Base-by-base conservation (phyloP, 208 protist genomes). In the Trypanosoma theileri region DNA sequence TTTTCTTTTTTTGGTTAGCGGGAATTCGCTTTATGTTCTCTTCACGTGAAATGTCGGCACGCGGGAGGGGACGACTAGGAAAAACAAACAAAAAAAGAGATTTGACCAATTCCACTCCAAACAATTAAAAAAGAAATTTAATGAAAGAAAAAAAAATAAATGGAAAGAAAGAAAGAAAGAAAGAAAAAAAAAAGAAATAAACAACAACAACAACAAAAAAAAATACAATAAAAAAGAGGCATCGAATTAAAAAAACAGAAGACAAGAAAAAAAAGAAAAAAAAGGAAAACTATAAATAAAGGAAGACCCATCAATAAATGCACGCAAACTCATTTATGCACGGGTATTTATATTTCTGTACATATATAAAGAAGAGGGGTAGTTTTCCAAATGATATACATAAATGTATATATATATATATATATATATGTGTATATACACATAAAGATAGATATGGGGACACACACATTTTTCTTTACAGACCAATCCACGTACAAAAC, bases 281-380 rank as follows among this genome's bases (percentile, higher is more conserved):
- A 6, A 70, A 54, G 31, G 0, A 31, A 53, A 40, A 19, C 6
- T 1, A 46, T 0, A 11, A 63, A 63, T 17, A 22, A 24, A 52
- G 35, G 22, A 24, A 41, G 2, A 54, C 24, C 13, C 42, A 52
- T 22, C 51, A 12, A 55, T 16, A 40, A 24, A 55, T 54, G 21
- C 19, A 66, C 41, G 55, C 54, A 66, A 55, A 66, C 28, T 55
- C 22, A 66, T 66, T 55, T 55, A 44, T 59, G 17, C 24, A 59
- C 55, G 17, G 8, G 31, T 26, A 57, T 26, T 35, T 35, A 35
- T 35, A 6, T 35, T 6, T 35, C 28, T 35, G 28, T 35, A 35
- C 28, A 35, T 35, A 35, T 35, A 6, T 35, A 35, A 35, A 35
- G 28, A 35, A 35, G 28, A 35, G 28, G 6, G 28, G 28, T 35